phyloP scores from a whole-genome alignment of 495 filamentous ascomycete genomes.

The Neohortaea acidophila region DNA sequence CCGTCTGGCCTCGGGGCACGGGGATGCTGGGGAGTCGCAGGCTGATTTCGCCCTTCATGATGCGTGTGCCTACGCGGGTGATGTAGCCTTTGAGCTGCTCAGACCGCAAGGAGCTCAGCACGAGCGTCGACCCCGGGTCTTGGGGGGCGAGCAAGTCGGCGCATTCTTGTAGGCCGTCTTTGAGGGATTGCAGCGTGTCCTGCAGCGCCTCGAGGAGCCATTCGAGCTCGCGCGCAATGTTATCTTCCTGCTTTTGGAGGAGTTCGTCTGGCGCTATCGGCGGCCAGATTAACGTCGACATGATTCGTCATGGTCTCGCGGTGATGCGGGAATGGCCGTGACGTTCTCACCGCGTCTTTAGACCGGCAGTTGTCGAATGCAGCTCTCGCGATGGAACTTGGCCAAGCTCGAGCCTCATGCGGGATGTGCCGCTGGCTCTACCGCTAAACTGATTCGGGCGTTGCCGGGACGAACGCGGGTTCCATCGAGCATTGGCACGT shows the following conservation, averaged over 20 bases:
- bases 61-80: slow-evolving; percentile 41
- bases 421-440: no score
- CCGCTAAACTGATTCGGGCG: no score
- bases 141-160: slow-evolving; percentile 63
- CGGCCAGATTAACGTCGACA: slow-evolving; percentile 68
- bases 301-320: no score
- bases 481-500: no score
- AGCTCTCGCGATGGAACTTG: no score
- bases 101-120: slow-evolving; percentile 69
- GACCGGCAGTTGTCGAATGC: no score
- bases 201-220: slow-evolving; percentile 76
- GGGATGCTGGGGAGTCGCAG: slow-evolving; percentile 32
- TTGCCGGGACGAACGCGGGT: no score
- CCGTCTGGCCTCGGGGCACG: slow-evolving; percentile 34
- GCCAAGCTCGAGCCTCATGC: no score
- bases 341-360: no score
- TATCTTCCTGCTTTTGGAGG: slow-evolving; percentile 49
- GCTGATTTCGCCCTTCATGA: slow-evolving; percentile 28
- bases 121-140: slow-evolving; percentile 73
- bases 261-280: slow-evolving; percentile 48
- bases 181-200: slow-evolving; percentile 59
- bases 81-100: slow-evolving; percentile 86
- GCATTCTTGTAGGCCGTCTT: slow-evolving; percentile 79
- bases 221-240: slow-evolving; percentile 58
- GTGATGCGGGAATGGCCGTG: no score